Base-by-base conservation (phyloP, 2,329 filamentous ascomycete genomes). In the Fusarium pseudoanthophilum region DNA sequence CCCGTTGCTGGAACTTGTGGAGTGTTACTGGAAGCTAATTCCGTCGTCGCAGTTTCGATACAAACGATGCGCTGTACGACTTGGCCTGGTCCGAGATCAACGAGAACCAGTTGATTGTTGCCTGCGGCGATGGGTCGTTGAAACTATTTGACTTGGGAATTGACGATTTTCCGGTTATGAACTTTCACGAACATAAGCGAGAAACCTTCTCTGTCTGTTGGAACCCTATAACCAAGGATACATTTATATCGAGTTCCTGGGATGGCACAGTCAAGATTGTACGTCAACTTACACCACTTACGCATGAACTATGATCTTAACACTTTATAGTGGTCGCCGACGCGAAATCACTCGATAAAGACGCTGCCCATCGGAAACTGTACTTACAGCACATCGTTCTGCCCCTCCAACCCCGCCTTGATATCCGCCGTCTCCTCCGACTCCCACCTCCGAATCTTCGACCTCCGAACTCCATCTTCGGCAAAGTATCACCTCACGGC, bases 21-120 rank as follows among this genome's bases (percentile, higher is more conserved):
- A 55, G 26, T 39, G 28, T 39, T 21, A 5, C 11, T 30, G 7
- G 36, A 43, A 20, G 43, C 72, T 69, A 51, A 66, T 40, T 21
- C 13, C 37, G 37, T 6, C 43, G 34, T 52, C 28, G 42, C 49
- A 95, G 93, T 80, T 99, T 95, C 85, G 95, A 98, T 79, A 99
- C 96, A 16, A 97, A 98, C 85, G 96, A 99, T 82, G 93, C 95
- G 49, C 92, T 98, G 73, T 99, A 97, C 83, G 96, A 99, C 83
- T 87, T 96, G 60, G 90, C 95, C 32, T 98, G 96, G 95, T 97
- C 95, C 24, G 96, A 99, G 85, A 90, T 94, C 75, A 95, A 99
- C 85, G 95, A 98, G 85, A 97, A 96, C 83, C 96, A 99, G 84
- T 86, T 98, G 58, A 88, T 97, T 26, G 92, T 92, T 3, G 95